Evolutionary conservation across 2,329 filamentous ascomycete species (phyloP).

Genomic region (Colletotrichum sp.): DNA sequence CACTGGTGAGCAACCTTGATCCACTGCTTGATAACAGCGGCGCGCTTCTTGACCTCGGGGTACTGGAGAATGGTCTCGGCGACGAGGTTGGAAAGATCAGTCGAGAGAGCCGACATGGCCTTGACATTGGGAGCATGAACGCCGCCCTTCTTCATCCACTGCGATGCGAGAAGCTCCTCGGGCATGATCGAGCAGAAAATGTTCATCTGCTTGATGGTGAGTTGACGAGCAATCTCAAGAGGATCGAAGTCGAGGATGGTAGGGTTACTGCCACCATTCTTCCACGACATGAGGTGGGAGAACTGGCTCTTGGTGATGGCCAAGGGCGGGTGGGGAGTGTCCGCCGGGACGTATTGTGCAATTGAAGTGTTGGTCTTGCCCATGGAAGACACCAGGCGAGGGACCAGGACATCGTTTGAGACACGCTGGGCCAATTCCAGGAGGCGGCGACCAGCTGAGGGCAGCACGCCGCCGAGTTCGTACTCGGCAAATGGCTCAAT

Average conservation of each 20-base stretch:
- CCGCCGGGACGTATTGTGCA: conserved; percentile 71
- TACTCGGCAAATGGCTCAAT: conserved; percentile 83
- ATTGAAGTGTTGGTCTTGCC: conserved; percentile 84
- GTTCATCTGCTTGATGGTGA: conserved; percentile 89
- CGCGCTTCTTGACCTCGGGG: conserved; percentile 91
- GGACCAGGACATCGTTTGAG: conserved; percentile 75
- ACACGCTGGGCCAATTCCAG: conserved; percentile 82
- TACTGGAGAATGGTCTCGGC: conserved; percentile 89
- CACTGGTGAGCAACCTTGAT: conserved; percentile 91
- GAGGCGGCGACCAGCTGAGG: conserved; percentile 81
- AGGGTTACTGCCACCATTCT: conserved; percentile 70
- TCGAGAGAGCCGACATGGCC: conserved; percentile 91
- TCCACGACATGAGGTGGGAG: conserved; percentile 74
- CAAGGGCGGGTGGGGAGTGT: conserved; percentile 73
- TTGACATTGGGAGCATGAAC: conserved; percentile 86
- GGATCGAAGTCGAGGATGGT: conserved; percentile 91
- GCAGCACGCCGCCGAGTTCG: conserved; percentile 71
- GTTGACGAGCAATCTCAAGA: conserved; percentile 86
- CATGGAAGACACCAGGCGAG: conserved; percentile 82
- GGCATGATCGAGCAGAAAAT: conserved; percentile 93
- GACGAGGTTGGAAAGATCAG: conserved; percentile 89
- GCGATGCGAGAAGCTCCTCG: conserved; percentile 87
- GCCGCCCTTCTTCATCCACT: conserved; percentile 91
- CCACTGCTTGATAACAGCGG: conserved; percentile 94
- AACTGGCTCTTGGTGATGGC: conserved; percentile 79